Conservation (phyloP, 306 rosid genomes). For the Biancaea sappan region DNA sequence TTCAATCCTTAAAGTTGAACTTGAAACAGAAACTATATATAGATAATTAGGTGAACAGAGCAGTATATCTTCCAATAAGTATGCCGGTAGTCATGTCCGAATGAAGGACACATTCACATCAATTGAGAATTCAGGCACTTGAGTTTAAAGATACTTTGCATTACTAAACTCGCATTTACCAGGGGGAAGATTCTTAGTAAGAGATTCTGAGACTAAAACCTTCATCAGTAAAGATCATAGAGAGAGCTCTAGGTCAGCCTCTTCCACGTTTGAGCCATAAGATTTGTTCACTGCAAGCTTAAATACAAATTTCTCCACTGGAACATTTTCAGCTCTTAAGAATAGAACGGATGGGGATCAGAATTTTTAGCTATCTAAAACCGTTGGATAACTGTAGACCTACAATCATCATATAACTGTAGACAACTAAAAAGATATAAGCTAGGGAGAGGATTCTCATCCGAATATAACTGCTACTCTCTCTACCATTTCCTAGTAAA, state of each 20-base stretch:
- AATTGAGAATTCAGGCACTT: conserved; percentile 1
- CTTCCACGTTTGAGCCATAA: conserved; percentile 59
- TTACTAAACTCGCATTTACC: conserved; percentile 43
- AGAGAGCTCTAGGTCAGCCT: conserved; percentile 70
- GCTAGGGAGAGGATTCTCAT: too few species aligned
- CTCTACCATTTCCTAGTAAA: conserved; percentile 76
- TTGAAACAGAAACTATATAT: conserved; percentile 7
- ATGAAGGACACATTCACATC: background rate
- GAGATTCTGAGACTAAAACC: conserved; percentile 69
- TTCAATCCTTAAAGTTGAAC: too few species aligned
- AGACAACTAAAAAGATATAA: too few species aligned
- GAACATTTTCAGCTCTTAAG: conserved; percentile 52
- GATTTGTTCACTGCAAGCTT: conserved; percentile 65
- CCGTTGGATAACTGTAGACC: too few species aligned
- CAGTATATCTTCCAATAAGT: conserved; percentile 8
- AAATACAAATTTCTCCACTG: conserved; percentile 74
- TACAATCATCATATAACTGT: too few species aligned
- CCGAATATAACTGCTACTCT: conserved; percentile 77
- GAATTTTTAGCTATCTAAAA: too few species aligned
- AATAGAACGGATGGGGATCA: too few species aligned
- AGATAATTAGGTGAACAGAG: conserved; percentile 20
- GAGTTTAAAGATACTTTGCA: too few species aligned
- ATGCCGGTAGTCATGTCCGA: background rate
- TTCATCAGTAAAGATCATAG: conserved; percentile 80
- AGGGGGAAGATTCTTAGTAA: conserved; percentile 63